Evolutionary conservation across 495 filamentous ascomycete genomes (phyloP).

Genomic region (Penicillium cosmopolitanum): DNA sequence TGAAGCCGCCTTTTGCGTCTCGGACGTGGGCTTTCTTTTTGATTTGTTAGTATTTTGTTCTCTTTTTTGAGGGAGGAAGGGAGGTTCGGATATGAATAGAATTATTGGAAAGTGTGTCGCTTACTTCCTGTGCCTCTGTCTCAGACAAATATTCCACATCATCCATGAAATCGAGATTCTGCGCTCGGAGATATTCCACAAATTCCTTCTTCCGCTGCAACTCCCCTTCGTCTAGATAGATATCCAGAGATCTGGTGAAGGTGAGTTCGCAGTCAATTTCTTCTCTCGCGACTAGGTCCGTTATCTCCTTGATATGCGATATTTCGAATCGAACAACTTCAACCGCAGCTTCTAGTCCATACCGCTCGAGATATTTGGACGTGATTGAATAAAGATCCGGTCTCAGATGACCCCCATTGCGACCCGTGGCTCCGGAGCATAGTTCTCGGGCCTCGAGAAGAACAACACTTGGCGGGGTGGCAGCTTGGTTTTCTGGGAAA

Average conservation of each 20-base stretch:
- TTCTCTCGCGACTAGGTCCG: conserved; percentile 35
- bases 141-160: conserved; percentile 33
- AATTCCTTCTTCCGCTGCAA: conserved; percentile 28
- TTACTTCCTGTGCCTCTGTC: conserved; percentile 33
- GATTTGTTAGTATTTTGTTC: not conserved
- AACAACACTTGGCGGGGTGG: conserved; percentile 26
- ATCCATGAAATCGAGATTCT: conserved; percentile 29
- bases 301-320: conserved; percentile 35
- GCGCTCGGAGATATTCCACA: conserved; percentile 30
- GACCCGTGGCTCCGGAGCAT: conserved; percentile 48
- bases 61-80: not conserved
- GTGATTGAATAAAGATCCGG: conserved; percentile 39
- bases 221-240: conserved; percentile 32
- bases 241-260: conserved; percentile 40
- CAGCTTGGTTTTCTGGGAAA: conserved; percentile 33
- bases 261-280: conserved; percentile 49
- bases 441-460: conserved; percentile 46
- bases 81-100: too few species aligned
- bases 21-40: conserved; percentile 37
- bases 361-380: conserved; percentile 28
- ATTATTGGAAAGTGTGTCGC: not conserved
- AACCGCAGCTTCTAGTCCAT: conserved; percentile 32
- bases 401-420: conserved; percentile 46
- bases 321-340: conserved; percentile 38
- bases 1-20: conserved; percentile 38